These are phyloP conservation scores for Saccharomycopsis synnaedendra DNA, from an alignment of 805 yeast species.

Conservation along the genomic window DNA sequence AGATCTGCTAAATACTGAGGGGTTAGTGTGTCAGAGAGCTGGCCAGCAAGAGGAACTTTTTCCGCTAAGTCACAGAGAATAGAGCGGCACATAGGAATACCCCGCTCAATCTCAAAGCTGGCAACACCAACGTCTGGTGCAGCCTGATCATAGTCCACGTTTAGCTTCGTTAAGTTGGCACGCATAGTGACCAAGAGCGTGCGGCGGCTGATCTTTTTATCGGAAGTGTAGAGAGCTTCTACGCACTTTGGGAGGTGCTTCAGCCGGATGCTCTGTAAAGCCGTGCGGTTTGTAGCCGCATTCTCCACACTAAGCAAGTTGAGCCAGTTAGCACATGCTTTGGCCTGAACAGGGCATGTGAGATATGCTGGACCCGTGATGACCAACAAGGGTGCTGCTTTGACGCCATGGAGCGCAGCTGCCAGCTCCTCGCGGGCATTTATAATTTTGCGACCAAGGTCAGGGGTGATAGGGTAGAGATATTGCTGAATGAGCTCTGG, in stretches of 20 bases:
- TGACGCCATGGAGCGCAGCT: background rate
- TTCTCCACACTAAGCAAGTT: constrained; percentile 5
- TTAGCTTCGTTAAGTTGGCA: constrained; percentile 26
- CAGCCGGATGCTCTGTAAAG: background rate
- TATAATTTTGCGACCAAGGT: constrained; percentile 23
- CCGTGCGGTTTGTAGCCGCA: background rate
- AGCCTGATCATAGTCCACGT: constrained; percentile 15
- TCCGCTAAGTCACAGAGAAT: constrained; percentile 30
- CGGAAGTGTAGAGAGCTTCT: background rate
- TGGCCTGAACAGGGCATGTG: constrained; percentile 24
- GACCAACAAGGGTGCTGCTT: constrained; percentile 22
- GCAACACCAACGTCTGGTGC: constrained; percentile 12
- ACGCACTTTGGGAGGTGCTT: background rate
- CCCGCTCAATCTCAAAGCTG: constrained; percentile 27
- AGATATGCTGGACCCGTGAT: constrained; percentile 31
- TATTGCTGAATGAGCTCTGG: constrained; percentile 33
- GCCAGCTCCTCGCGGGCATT: constrained; percentile 20
- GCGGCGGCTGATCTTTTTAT: background rate
- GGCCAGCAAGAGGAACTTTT: constrained; percentile 34
- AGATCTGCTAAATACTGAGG: constrained; percentile 41
- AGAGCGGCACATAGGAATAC: constrained; percentile 31
- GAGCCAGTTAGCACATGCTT: constrained; percentile 33
- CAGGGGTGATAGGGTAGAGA: constrained; percentile 26
- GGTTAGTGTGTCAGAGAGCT: constrained; percentile 35
- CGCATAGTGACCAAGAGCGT: constrained; percentile 21